Conservation (phyloP, 345 rosid species). For the Geranium brycei region DNA sequence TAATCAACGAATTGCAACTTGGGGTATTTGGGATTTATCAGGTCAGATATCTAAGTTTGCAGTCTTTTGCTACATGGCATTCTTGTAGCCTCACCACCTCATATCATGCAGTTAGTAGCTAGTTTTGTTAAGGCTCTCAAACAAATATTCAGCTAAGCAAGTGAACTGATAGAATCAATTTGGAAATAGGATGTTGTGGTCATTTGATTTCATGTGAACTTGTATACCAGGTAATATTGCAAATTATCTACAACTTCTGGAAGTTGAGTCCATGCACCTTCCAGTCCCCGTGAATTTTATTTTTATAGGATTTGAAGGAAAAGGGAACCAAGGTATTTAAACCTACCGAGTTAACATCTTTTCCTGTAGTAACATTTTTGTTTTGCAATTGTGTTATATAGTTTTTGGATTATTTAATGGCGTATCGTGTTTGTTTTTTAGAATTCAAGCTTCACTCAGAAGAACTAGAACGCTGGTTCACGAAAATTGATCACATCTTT, state of each 20-base stretch:
- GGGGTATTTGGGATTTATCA: background rate
- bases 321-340: slow-evolving; percentile 77
- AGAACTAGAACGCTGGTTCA: slow-evolving; percentile 95
- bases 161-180: background rate
- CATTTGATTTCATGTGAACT: background rate
- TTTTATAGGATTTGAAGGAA: slow-evolving; percentile 90
- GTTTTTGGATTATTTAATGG: slow-evolving; percentile 8
- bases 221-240: slow-evolving; percentile 57
- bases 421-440: slow-evolving; percentile 13
- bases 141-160: background rate
- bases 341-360: slow-evolving; percentile 2
- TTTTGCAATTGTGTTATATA: slow-evolving; percentile 1
- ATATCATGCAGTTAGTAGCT: background rate
- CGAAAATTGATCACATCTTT: slow-evolving; percentile 77
- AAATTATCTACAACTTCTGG: slow-evolving; percentile 69
- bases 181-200: background rate
- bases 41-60: background rate
- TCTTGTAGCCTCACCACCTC: background rate
- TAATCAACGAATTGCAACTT: background rate
- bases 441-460: slow-evolving; percentile 72
- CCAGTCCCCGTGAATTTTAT: slow-evolving; percentile 93
- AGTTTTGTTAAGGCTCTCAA: background rate
- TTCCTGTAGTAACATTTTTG: background rate
- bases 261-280: slow-evolving; percentile 74
- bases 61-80: background rate